A percentile compares a stretch with the other conserved stretches of the same genome.
Conservation (phyloP, 345 rosid genomes). For the Adansonia digitata region DNA sequence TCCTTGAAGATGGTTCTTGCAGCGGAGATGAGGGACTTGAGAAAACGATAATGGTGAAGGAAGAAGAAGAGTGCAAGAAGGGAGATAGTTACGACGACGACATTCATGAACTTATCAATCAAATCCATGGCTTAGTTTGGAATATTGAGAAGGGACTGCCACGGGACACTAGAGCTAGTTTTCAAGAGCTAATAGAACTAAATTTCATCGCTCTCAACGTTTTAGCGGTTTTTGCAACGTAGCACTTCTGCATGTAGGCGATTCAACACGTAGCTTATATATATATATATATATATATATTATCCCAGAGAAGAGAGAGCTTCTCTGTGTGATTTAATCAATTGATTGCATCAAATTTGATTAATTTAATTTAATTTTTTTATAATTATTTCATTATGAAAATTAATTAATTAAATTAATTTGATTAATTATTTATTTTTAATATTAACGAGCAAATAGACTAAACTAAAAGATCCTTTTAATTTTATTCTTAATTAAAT, state of each 20-base stretch:
- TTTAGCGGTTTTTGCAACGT: conserved; percentile 8
- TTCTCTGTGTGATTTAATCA: too few relatives aligned
- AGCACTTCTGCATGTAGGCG: conserved; percentile 23
- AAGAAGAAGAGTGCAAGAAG: conserved; percentile 29
- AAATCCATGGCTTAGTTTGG: conserved; percentile 16
- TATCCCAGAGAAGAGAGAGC: too few relatives aligned
- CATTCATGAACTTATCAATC: conserved; percentile 30
- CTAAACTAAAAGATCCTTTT: too few relatives aligned
- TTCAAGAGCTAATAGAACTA: not conserved
- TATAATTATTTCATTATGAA: too few relatives aligned
- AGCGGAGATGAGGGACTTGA: conserved; percentile 26
- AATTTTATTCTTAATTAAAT: too few relatives aligned
- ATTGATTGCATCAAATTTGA: too few relatives aligned
- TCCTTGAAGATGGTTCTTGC: conserved; percentile 27
- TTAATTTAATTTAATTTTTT: too few relatives aligned
- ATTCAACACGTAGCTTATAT: conserved; percentile 22
- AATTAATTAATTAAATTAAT: too few relatives aligned
- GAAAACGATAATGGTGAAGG: conserved; percentile 36
- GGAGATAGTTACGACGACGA: conserved; percentile 21
- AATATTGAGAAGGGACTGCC: not conserved
- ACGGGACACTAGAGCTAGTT: not conserved
- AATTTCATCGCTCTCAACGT: not conserved
- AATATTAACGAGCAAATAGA: too few relatives aligned
- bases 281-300: too few relatives aligned
- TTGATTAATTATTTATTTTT: too few relatives aligned